phyloP scores from a whole-genome alignment of 768 basidiomycete genomes.

The Tylopilus felleus region DNA sequence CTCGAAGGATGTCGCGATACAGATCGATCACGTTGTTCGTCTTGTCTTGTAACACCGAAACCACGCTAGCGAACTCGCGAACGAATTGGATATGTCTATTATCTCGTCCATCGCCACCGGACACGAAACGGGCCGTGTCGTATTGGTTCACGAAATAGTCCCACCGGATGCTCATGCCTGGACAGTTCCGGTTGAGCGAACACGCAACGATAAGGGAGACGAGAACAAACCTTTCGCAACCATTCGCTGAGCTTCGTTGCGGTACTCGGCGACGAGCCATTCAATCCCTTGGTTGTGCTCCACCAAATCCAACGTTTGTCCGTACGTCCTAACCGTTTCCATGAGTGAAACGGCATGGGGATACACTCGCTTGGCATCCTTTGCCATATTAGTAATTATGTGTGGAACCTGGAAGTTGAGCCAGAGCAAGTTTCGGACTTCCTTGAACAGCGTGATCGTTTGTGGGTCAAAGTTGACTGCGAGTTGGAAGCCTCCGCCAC shows the following conservation, averaged over 20 bases:
- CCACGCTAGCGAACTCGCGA: conserved; percentile 89
- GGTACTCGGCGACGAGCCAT: conserved; percentile 91
- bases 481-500: conserved; percentile 77
- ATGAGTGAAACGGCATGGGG: conserved; percentile 97
- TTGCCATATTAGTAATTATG: conserved; percentile 93
- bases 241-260: conserved; percentile 92
- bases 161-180: conserved; percentile 96
- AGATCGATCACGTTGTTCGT: conserved; percentile 91
- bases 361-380: conserved; percentile 97
- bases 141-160: conserved; percentile 96
- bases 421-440: conserved; percentile 94
- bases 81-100: conserved; percentile 92
- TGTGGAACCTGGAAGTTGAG: conserved; percentile 94
- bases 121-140: conserved; percentile 73
- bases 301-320: conserved; percentile 90
- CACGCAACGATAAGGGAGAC: neutral
- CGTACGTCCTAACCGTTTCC: conserved; percentile 98
- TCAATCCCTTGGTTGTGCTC: conserved; percentile 89
- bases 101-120: conserved; percentile 72
- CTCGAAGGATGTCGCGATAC: conserved; percentile 79
- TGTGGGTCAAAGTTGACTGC: conserved; percentile 98
- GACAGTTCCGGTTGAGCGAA: neutral
- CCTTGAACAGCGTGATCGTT: conserved; percentile 98
- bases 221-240: conserved; percentile 69
- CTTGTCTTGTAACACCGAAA: conserved; percentile 95